These are phyloP conservation scores for Chiua virens DNA, from an alignment of 768 basidiomycete species.

Conservation along the genomic window DNA sequence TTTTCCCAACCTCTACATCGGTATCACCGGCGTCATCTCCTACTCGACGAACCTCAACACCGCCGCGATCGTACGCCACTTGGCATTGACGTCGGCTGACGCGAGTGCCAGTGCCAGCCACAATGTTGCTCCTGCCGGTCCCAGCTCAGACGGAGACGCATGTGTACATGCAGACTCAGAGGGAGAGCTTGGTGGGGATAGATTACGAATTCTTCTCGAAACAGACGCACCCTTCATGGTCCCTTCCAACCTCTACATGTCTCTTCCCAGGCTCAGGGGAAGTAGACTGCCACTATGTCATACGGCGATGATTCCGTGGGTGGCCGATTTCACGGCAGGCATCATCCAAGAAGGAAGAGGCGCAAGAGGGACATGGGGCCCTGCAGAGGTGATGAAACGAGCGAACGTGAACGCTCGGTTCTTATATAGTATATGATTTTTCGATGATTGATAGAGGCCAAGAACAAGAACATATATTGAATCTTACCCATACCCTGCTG, in stretches of 20 bases:
- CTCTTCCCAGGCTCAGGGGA: conserved; percentile 52
- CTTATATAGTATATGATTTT: conserved; percentile 50
- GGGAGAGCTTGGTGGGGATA: conserved; percentile 8
- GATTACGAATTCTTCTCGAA: conserved; percentile 64
- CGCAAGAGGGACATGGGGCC: conserved; percentile 38
- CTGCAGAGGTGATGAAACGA: conserved; percentile 56
- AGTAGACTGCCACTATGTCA: conserved; percentile 70
- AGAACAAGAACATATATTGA: too few species aligned
- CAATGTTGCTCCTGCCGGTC: too few species aligned
- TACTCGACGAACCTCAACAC: conserved; percentile 77
- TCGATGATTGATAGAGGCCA: too few species aligned
- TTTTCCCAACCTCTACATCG: conserved; percentile 82
- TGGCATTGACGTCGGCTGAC: conserved; percentile 25
- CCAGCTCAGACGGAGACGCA: too few species aligned
- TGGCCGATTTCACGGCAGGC: conserved; percentile 68
- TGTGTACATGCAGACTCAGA: too few species aligned
- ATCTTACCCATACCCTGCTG: too few species aligned
- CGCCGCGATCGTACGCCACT: conserved; percentile 57
- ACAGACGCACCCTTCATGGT: conserved; percentile 91
- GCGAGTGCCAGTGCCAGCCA: conserved; percentile 13
- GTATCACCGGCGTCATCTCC: conserved; percentile 84
- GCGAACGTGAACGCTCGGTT: conserved; percentile 62
- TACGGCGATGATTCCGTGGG: conserved; percentile 84
- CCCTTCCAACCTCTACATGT: conserved; percentile 67
- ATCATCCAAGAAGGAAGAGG: conserved; percentile 32